These are phyloP conservation scores for Naganishia randhawae DNA, from an alignment of 768 basidiomycete species.

Conservation along the genomic window DNA sequence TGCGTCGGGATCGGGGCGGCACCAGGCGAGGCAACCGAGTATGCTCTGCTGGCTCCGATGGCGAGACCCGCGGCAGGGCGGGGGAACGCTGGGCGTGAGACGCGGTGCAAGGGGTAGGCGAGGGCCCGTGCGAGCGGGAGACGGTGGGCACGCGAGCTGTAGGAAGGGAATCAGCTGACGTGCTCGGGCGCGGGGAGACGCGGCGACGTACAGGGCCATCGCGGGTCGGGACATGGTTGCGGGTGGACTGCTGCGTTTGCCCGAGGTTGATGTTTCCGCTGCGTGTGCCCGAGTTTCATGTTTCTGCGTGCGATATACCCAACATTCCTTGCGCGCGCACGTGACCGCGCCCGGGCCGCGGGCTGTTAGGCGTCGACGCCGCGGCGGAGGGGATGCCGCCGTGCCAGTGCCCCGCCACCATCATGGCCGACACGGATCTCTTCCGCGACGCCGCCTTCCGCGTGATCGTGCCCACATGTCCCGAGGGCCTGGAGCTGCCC, in stretches of 20 bases:
- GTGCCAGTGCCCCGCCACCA: neutral
- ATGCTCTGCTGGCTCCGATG: neutral
- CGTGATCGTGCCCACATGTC: slow-evolving; percentile 8
- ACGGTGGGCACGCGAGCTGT: neutral
- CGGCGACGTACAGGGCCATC: neutral
- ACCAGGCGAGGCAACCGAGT: neutral
- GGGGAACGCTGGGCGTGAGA: too few species aligned
- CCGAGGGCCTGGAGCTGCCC: slow-evolving; percentile 1
- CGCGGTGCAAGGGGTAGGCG: neutral
- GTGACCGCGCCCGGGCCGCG: neutral
- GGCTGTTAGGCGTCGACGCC: neutral
- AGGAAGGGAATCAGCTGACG: neutral
- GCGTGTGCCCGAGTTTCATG: too few species aligned
- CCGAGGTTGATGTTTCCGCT: too few species aligned
- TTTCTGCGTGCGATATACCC: neutral
- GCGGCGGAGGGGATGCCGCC: neutral
- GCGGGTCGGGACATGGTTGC: neutral
- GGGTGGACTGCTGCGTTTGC: too few species aligned
- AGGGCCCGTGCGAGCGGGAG: neutral
- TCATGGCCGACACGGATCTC: slow-evolving; percentile 4
- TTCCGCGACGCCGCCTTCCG: slow-evolving; percentile 26
- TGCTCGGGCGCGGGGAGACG: neutral
- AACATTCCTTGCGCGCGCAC: neutral
- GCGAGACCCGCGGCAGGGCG: too few species aligned
- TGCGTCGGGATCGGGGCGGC: neutral